phyloP scores from a whole-genome alignment of 805 yeast species.

The Wickerhamiella allomyrinae region DNA sequence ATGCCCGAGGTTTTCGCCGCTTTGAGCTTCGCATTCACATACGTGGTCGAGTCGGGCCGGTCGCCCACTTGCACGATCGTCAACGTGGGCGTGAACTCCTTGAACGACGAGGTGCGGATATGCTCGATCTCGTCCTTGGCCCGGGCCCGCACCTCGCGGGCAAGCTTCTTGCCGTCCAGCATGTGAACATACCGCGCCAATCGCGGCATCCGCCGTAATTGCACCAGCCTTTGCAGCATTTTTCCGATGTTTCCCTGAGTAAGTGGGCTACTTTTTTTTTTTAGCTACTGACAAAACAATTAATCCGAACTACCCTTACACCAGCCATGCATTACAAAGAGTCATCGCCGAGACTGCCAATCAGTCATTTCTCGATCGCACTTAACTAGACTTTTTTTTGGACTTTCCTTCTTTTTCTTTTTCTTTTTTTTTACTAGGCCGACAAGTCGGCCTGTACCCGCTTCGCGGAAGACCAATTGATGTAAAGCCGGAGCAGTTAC shows the following conservation, averaged over 20 bases:
- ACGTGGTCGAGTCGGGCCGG: slow-evolving; percentile 84
- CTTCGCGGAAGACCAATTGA: too few relatives aligned
- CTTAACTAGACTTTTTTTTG: too few relatives aligned
- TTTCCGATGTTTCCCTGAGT: background rate
- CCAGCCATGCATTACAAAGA: too few relatives aligned
- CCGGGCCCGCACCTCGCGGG: slow-evolving; percentile 35
- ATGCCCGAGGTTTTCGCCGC: slow-evolving; percentile 79
- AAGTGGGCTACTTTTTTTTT: too few relatives aligned
- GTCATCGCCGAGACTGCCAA: too few relatives aligned
- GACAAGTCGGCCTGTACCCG: too few relatives aligned
- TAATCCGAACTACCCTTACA: background rate
- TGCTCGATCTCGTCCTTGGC: slow-evolving; percentile 37
- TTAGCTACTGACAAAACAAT: too few relatives aligned
- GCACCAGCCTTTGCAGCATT: background rate
- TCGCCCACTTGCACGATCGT: slow-evolving; percentile 82
- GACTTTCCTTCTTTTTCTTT: too few relatives aligned
- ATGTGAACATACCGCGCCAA: slow-evolving; percentile 8
- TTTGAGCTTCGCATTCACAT: slow-evolving; percentile 80
- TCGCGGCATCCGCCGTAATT: background rate
- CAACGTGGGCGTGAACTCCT: slow-evolving; percentile 57
- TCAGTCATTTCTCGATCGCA: too few relatives aligned
- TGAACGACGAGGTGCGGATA: slow-evolving; percentile 28
- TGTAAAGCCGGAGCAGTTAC: too few relatives aligned
- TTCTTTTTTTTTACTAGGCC: too few relatives aligned
- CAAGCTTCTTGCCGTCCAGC: slow-evolving; percentile 51